Percentiles rank a stretch among this genome's conserved stretches.
Evolutionary conservation across 306 rosid species (phyloP).

Genomic region (Betula pendula): DNA sequence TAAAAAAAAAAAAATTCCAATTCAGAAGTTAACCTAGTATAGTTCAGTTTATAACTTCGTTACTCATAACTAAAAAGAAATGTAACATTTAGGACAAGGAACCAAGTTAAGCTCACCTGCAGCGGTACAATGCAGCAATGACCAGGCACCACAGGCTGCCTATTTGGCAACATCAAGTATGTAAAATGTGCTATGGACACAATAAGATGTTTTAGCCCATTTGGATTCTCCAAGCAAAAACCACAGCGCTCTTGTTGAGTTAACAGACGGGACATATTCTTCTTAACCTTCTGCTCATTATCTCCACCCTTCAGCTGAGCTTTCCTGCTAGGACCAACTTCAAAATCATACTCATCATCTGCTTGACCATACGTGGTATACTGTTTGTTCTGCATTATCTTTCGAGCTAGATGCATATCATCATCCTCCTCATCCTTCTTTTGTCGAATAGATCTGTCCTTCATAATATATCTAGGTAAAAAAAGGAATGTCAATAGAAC

Average conservation of each 20-base stretch:
- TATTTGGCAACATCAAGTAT: conserved; percentile 84
- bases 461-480: conserved; percentile 46
- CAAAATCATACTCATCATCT: conserved; percentile 91
- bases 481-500: conserved; percentile 20
- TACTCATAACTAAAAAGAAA: background rate
- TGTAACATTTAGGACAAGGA: conserved; percentile 13
- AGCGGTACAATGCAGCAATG: conserved; percentile 91
- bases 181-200: conserved; percentile 80
- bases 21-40: background rate
- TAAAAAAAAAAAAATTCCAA: background rate
- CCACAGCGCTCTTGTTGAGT: conserved; percentile 80
- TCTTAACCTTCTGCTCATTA: conserved; percentile 52
- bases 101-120: conserved; percentile 56
- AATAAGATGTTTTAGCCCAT: conserved; percentile 74
- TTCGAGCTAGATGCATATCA: conserved; percentile 83
- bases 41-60: background rate
- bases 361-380: conserved; percentile 61
- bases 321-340: conserved; percentile 62
- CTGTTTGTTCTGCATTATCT: conserved; percentile 72
- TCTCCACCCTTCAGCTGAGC: conserved; percentile 57
- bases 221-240: conserved; percentile 82
- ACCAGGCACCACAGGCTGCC: conserved; percentile 82
- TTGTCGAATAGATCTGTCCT: conserved; percentile 43
- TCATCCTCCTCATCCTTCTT: conserved; percentile 74
- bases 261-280: conserved; percentile 41